These are phyloP conservation scores for Lagenidium giganteum DNA, from an alignment of 352 stramenopile species.

Conservation along the genomic window DNA sequence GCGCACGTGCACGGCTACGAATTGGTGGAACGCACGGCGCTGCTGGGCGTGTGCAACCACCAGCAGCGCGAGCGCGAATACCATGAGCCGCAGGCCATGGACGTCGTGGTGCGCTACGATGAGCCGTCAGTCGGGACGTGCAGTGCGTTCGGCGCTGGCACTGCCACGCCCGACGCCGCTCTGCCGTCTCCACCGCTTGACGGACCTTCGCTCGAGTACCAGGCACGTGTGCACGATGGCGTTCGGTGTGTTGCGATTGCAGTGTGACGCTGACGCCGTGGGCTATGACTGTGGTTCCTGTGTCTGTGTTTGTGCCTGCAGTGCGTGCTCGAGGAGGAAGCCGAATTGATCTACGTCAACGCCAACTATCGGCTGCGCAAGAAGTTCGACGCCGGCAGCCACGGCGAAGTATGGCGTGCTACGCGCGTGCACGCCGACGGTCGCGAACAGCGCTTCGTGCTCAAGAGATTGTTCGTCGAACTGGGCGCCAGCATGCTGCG, in stretches of 20 bases:
- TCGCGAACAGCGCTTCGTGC: slow-evolving; percentile 48
- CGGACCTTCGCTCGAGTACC: slow-evolving; percentile 56
- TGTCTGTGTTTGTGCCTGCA: slow-evolving; percentile 1
- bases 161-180: too few relatives aligned
- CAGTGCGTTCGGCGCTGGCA: not conserved
- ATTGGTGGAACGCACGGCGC: slow-evolving; percentile 46
- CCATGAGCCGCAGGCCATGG: too few relatives aligned
- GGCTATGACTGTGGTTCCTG: too few relatives aligned
- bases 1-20: slow-evolving; percentile 46
- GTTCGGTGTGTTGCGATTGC: not conserved
- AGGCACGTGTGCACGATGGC: slow-evolving; percentile 7
- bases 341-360: slow-evolving; percentile 52
- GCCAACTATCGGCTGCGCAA: slow-evolving; percentile 55
- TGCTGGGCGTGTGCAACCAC: slow-evolving; percentile 54
- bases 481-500: slow-evolving; percentile 44
- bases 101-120: too few relatives aligned
- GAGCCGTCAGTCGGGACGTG: too few relatives aligned
- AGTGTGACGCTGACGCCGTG: too few relatives aligned
- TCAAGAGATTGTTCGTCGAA: slow-evolving; percentile 78
- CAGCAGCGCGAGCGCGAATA: too few relatives aligned
- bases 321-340: slow-evolving; percentile 33
- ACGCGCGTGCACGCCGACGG: slow-evolving; percentile 1
- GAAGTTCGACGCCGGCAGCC: slow-evolving; percentile 72
- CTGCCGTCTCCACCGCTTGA: too few relatives aligned
- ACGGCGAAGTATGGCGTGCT: slow-evolving; percentile 85